Evolutionary conservation across 2,329 filamentous ascomycete species (phyloP).

Genomic region (Talaromyces sp.): DNA sequence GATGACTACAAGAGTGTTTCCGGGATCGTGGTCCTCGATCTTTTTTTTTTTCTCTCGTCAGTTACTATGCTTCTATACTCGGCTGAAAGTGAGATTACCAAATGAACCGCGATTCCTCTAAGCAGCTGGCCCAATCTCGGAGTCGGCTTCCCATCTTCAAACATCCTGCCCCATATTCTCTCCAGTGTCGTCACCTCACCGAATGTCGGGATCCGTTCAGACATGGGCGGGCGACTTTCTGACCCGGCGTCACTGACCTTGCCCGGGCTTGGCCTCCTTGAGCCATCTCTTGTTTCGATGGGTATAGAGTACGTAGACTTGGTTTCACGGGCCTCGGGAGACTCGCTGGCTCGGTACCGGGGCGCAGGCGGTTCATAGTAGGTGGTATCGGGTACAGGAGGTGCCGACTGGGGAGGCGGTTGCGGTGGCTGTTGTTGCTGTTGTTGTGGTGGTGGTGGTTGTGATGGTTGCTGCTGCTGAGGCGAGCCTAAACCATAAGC

Average conservation of each 20-base stretch:
- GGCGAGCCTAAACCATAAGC: constrained; percentile 35
- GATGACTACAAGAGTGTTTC: constrained; percentile 64
- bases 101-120: constrained; percentile 65
- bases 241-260: constrained; percentile 14
- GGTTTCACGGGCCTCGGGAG: constrained; percentile 2
- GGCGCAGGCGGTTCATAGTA: constrained; percentile 7
- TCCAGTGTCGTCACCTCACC: constrained; percentile 58
- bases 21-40: constrained; percentile 66
- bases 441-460: constrained; percentile 8
- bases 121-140: constrained; percentile 65
- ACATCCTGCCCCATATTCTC: constrained; percentile 71
- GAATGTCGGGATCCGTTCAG: constrained; percentile 33
- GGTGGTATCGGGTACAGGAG: constrained; percentile 2
- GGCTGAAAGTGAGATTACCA: constrained; percentile 48
- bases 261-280: neutral
- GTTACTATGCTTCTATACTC: neutral
- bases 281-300: constrained; percentile 6
- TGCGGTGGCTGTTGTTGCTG: neutral
- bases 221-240: constrained; percentile 32
- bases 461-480: constrained; percentile 18
- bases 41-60: constrained; percentile 24
- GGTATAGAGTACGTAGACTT: neutral
- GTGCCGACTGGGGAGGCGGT: constrained; percentile 9
- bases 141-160: constrained; percentile 64
- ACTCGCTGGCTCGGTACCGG: neutral